Evolutionary conservation across 2,329 filamentous ascomycete species (phyloP), one percentile per base, ranked within the genome.

Genomic region (Arthroderma sp.): DNA sequence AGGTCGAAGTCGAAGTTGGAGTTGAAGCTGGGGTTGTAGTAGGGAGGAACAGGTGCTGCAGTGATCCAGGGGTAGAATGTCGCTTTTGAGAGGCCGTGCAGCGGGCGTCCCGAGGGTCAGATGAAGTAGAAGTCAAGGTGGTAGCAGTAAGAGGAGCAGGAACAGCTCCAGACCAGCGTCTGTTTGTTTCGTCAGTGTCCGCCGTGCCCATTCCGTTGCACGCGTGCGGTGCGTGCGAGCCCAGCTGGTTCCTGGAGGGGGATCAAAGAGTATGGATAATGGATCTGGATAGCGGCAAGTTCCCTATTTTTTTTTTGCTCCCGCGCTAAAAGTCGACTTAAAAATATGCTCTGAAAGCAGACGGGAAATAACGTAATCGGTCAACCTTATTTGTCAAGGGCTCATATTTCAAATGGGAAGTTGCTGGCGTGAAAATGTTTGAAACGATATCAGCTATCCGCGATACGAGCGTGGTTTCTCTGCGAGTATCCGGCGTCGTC

Each of bases 361-460:
- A 51, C 47, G 47, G 47, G 47, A 51, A 51, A 51, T 51, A 51
- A 51, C 47, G 47, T 51, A 51, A 51, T 51, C 47, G 47, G 47
- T 31, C 47, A 51, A 51, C 47, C 28, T 33, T 51, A 51, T 51
- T 51, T 33, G 25, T n/a, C 15, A n/a, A 33, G 47, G 17, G 47
- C 28, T 31, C 47, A 51, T 51, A 31, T 31, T 51, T 33, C 25
- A 15, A 2, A 13, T 28, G 28, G n/a, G 25, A 8, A 6, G 21
- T 49, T 31, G 39, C 17, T 28, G 44, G 44, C 13, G 25, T 4
- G 25, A 25, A 19, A 19, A 11, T 23, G 19, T 13, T 47, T 47
- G 41, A 47, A 47, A 47, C 41, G 23, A 21, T 47, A 47, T 47
- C 41, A 25, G 19, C 41, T 47, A 25, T 4, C 41, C 41, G 19